These are phyloP conservation scores for Tripterygium wilfordii DNA, from an alignment of 177 flowering plant genomes.

Conservation along the genomic window DNA sequence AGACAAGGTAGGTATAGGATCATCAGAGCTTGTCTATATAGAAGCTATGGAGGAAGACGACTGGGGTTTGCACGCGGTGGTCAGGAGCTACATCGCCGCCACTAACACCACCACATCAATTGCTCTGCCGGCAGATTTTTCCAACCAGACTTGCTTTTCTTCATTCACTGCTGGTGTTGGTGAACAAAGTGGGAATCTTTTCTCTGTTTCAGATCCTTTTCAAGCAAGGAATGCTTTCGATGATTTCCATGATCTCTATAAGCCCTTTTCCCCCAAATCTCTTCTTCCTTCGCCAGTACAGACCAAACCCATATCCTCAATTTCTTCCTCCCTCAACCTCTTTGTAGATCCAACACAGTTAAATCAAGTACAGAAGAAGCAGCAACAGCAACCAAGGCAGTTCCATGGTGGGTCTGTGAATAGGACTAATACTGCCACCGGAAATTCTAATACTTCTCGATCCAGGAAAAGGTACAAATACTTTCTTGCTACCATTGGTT, in stretches of 20 bases:
- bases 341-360: constrained; percentile 15
- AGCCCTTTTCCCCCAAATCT: constrained; percentile 49
- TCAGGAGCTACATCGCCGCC: constrained; percentile 61
- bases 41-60: constrained; percentile 54
- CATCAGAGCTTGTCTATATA: constrained; percentile 1
- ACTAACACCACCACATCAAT: background rate
- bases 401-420: constrained; percentile 14
- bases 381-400: constrained; percentile 13
- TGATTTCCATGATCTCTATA: constrained; percentile 65
- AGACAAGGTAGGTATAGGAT: constrained; percentile 6
- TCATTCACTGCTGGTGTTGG: constrained; percentile 9
- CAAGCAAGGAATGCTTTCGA: constrained; percentile 27
- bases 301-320: constrained; percentile 1
- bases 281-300: background rate
- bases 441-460: constrained; percentile 31
- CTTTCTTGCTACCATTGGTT: background rate
- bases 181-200: constrained; percentile 11
- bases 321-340: constrained; percentile 8
- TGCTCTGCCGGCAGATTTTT: constrained; percentile 3
- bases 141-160: constrained; percentile 19
- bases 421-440: too few species aligned
- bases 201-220: constrained; percentile 30
- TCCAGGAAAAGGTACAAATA: constrained; percentile 85
- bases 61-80: constrained; percentile 95
- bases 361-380: constrained; percentile 9